These are phyloP conservation scores for Galerina marginata DNA, from an alignment of 768 basidiomycete species.

Conservation along the genomic window DNA sequence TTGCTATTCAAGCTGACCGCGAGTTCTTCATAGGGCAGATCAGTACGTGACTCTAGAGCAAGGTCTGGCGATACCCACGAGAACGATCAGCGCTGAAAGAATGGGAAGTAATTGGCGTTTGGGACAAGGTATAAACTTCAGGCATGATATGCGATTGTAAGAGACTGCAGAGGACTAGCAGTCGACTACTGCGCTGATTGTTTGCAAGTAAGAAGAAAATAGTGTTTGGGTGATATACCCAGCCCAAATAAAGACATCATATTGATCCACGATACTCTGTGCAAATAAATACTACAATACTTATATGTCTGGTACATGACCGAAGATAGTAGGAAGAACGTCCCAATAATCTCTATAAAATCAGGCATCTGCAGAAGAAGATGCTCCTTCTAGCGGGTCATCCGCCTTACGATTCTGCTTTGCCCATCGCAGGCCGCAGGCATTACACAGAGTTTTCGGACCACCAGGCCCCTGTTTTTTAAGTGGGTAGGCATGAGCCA, in stretches of 20 bases:
- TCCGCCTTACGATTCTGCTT: slow-evolving; percentile 59
- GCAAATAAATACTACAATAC: too few relatives aligned
- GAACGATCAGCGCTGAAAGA: slow-evolving; percentile 88
- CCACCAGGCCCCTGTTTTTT: slow-evolving; percentile 79
- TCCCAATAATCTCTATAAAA: neutral
- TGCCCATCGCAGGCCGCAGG: slow-evolving; percentile 94
- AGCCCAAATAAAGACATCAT: too few relatives aligned
- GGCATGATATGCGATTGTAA: slow-evolving; percentile 48
- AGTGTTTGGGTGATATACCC: neutral
- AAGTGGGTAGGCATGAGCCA: neutral
- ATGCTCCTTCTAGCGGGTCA: slow-evolving; percentile 30
- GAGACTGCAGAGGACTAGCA: slow-evolving; percentile 74
- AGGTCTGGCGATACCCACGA: slow-evolving; percentile 58
- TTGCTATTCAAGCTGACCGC: slow-evolving; percentile 91
- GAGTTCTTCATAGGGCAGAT: slow-evolving; percentile 61
- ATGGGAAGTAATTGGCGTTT: slow-evolving; percentile 86
- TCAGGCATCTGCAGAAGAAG: slow-evolving; percentile 3
- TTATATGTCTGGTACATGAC: too few relatives aligned
- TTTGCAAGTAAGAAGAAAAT: neutral
- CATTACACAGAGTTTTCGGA: slow-evolving; percentile 98
- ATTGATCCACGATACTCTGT: too few relatives aligned
- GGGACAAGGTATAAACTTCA: slow-evolving; percentile 78
- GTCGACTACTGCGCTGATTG: slow-evolving; percentile 72
- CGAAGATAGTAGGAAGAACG: neutral
- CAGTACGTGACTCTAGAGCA: neutral